Percentiles rank a stretch among this genome's conserved stretches.
These are phyloP conservation scores for Zymoseptoria ardabiliae DNA, from an alignment of 2,329 filamentous ascomycete species.

Conservation along the genomic window DNA sequence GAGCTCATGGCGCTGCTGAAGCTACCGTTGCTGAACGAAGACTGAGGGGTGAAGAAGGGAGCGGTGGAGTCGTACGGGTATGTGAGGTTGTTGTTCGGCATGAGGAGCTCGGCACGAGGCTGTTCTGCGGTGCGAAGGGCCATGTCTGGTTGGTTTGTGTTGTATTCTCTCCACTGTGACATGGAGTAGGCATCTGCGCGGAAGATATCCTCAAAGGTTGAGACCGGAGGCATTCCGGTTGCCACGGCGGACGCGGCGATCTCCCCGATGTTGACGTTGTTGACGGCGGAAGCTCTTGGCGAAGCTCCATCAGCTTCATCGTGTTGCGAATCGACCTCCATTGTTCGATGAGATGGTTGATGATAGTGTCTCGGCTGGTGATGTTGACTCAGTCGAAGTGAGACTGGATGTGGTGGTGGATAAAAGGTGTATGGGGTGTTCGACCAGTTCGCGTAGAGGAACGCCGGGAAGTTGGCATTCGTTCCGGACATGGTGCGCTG, in stretches of 20 bases:
- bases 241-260: not conserved
- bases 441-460: not conserved
- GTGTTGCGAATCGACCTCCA: constrained; percentile 1
- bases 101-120: not conserved
- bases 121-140: not conserved
- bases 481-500: not conserved
- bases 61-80: not conserved
- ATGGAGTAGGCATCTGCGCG: not conserved
- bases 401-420: not conserved
- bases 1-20: not conserved
- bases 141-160: not conserved
- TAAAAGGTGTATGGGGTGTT: not conserved
- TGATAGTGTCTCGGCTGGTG: constrained; percentile 5
- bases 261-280: not conserved
- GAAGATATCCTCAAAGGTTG: constrained; percentile 1
- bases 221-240: not conserved
- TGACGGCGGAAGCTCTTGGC: not conserved
- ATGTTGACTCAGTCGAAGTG: not conserved
- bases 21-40: not conserved
- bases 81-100: not conserved
- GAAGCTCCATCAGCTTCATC: not conserved
- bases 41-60: not conserved
- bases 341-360: constrained; percentile 3
- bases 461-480: not conserved
- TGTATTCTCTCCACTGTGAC: not conserved